Conservation (phyloP, 2,329 filamentous ascomycete genomes). For the Cercospora janseana region DNA sequence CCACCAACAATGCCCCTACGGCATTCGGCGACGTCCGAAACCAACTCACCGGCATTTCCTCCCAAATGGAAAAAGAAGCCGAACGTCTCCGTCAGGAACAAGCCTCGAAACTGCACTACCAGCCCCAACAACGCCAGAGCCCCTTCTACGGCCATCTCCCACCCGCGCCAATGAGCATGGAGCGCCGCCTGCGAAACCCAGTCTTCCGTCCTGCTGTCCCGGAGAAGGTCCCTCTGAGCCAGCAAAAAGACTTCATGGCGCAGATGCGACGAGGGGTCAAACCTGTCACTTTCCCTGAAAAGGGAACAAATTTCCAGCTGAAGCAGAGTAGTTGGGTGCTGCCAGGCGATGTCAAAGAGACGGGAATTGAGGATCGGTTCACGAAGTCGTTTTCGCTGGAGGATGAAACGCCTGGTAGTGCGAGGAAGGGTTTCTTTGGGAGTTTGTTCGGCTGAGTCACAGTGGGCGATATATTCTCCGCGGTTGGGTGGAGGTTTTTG, state of each 20-base stretch:
- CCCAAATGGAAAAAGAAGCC: constrained; percentile 24
- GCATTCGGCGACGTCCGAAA: constrained; percentile 21
- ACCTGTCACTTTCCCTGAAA: constrained; percentile 24
- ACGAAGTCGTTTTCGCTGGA: constrained; percentile 21
- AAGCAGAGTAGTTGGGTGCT: constrained; percentile 25
- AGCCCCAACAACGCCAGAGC: constrained; percentile 42
- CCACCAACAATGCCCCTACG: constrained; percentile 18
- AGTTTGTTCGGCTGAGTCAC: constrained; percentile 6
- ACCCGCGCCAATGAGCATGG: constrained; percentile 65
- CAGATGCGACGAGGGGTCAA: constrained; percentile 36
- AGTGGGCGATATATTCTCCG: too few relatives aligned
- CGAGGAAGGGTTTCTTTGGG: constrained; percentile 13
- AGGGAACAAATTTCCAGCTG: constrained; percentile 24
- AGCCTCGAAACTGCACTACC: constrained; percentile 25
- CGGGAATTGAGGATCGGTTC: constrained; percentile 28
- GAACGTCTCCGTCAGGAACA: constrained; percentile 21
- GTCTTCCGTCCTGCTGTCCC: constrained; percentile 18
- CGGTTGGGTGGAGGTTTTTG: too few relatives aligned
- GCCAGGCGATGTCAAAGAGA: constrained; percentile 24
- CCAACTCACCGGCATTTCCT: constrained; percentile 31
- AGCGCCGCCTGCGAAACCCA: constrained; percentile 61
- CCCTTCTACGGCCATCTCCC: constrained; percentile 72
- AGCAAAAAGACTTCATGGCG: constrained; percentile 54
- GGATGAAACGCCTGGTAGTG: constrained; percentile 11
- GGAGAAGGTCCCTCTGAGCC: constrained; percentile 44